Evolutionary conservation across 768 basidiomycete species (phyloP), one percentile per base, ranked within the genome.

Genomic region (Trametes gibbosa): DNA sequence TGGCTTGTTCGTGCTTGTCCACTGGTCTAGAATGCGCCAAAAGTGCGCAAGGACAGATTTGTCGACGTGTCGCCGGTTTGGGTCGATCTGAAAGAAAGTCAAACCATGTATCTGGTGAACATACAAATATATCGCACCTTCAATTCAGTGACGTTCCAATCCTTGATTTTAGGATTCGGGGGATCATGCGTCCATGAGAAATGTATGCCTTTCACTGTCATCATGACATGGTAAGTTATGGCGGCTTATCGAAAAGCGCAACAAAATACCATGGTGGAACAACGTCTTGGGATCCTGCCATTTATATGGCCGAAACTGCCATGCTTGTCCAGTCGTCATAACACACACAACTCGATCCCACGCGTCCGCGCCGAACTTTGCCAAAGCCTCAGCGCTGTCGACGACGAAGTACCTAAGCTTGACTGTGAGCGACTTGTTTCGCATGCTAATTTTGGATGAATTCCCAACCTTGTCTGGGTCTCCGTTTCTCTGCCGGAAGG

Each of bases 291-390:
- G 97, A 68, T 98, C 95, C 50, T 81, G 86, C 96, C 96, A 99
- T 70, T 96, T 95, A 76, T 98, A 98, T 17, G 92, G 89, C 57
- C 87, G 80, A 75, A 99, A 99, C 71, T 99, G 97, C 97, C 97
- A 98, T 32, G 90, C 89, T 66, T 98, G 96, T 1, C 97, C 97
- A 0, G 97, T 99, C 9, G 97, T 98, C 85, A 97, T 89, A 16
- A 99, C 96, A 64, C 95, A 97, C 4, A 97, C 89, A 5, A 99
- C 97, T 37, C 96, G 84, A 56, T 98, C 95, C 95, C 96, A 98
- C 2, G 93, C 90, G 60, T 97, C 95, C 3, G 89, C 79, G 5
- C 90, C 90, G 63, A 99, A 95, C 74, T 98, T 98, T 34, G 84
- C 81, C 23, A 99, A 76, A 1, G 96, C 94, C 66, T 99, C 96